These are phyloP conservation scores for Asclepias syriaca DNA, from an alignment of 257 asterid species.

Conservation along the genomic window DNA sequence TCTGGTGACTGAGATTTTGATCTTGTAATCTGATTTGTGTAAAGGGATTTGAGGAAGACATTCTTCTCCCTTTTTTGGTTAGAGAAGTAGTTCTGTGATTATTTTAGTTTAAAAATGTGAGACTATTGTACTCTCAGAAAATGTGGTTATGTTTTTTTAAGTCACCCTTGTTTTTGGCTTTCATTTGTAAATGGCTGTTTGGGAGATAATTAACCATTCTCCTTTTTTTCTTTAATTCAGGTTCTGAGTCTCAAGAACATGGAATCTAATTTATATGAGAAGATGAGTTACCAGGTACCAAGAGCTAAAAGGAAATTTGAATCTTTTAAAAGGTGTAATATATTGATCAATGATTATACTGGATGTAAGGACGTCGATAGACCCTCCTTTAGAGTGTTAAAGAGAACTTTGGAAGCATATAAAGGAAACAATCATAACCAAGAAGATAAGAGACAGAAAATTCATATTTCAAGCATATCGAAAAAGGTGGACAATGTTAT, in stretches of 20 bases:
- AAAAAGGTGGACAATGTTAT: conserved; percentile 20
- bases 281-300: conserved; percentile 11
- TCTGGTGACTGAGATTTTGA: neutral
- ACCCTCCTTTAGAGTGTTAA: conserved; percentile 19
- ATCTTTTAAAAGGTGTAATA: conserved; percentile 6
- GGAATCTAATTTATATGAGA: conserved; percentile 17
- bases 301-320: conserved; percentile 12
- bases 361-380: conserved; percentile 16
- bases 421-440: conserved; percentile 16
- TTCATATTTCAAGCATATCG: conserved; percentile 8
- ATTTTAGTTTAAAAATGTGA: neutral
- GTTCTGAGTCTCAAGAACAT: conserved; percentile 3
- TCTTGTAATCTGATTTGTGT: neutral
- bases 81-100: neutral
- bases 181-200: neutral
- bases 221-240: conserved; percentile 10
- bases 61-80: neutral
- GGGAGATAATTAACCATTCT: neutral
- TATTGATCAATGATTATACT: conserved; percentile 1
- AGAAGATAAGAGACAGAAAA: conserved; percentile 17
- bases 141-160: neutral
- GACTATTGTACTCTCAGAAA: neutral
- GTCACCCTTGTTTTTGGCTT: neutral
- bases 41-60: neutral
- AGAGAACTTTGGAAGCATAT: conserved; percentile 21